Base-by-base conservation (phyloP, 192 early-diverging fungal species). In the Powellomyces hirtus region DNA sequence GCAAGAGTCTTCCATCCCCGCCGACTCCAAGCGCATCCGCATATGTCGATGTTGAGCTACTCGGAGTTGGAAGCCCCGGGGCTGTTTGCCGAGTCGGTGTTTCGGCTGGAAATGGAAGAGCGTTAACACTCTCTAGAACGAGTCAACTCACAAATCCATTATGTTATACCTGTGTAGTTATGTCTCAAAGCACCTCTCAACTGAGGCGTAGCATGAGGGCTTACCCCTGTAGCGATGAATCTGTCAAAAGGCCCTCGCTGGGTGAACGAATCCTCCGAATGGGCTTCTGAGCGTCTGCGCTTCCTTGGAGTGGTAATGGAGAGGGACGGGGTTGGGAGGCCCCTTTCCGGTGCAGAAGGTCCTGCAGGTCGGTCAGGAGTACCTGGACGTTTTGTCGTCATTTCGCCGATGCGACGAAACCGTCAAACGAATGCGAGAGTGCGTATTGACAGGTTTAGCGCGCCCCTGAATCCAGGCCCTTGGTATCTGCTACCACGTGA, bases 221-320 rank as follows among this genome's bases (percentile, higher is more conserved):
- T 64, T 26, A 64, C 42, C 13, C 62, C 46, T 1, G 42, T 31
- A 13, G 42, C 30, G 44, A 26, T 35, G 42, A 64, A 64, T 64
- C 62, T 64, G 45, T 64, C 62, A 31, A 49, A 64, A 27, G 38
- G 62, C 8, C 62, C 62, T 8, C 40, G 40, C 22, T 22, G 27
- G 22, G 24, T 16, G 31, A 64, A 64, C 18, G 45, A 40, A 33
- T 64, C 62, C 14, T 45, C 62, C 4, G 27, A 6, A 37, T 37
- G n/a, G 16, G 42, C 22, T 30, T 49, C 40, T 3, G 62, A 64
- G 2, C 62, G 10, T 27, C 44, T 45, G 30, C 62, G 62, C 45
- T 64, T 64, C 30, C 62, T n/a, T 10, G 62, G 62, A 18, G 62
- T 64, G n/a, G n/a, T n/a, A n/a, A n/a, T n/a, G n/a, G n/a, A n/a